Evolutionary conservation across 345 rosid species (phyloP).

Genomic region (Stellera chamaejasme): DNA sequence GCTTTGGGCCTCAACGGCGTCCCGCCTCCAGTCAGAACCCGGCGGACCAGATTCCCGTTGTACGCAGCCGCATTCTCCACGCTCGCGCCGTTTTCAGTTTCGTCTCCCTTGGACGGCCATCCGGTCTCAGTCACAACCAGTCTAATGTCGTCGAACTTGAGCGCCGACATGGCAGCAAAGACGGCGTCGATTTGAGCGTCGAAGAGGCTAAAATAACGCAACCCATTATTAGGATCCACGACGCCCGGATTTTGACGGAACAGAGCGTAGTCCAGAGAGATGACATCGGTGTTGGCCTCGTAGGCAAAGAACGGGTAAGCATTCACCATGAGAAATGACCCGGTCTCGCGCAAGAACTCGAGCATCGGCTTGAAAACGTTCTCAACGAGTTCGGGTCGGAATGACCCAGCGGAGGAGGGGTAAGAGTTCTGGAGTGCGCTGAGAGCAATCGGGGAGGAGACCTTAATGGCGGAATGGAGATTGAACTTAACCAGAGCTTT

Average conservation of each 20-base stretch:
- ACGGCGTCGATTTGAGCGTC: conserved; percentile 99
- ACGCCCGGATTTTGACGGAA: conserved; percentile 88
- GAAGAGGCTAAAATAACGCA: conserved; percentile 71
- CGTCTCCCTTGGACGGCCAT: conserved; percentile 92
- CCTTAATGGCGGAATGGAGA: conserved; percentile 55
- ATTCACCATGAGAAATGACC: conserved; percentile 84
- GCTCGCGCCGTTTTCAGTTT: conserved; percentile 67
- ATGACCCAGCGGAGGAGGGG: conserved; percentile 91
- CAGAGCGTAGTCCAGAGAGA: conserved; percentile 80
- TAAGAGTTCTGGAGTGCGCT: conserved; percentile 74
- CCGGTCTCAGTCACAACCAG: conserved; percentile 88
- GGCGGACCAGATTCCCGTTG: conserved; percentile 80
- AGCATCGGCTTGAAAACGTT: conserved; percentile 74
- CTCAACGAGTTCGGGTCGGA: conserved; percentile 66
- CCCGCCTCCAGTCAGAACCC: conserved; percentile 78
- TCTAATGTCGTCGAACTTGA: conserved; percentile 63
- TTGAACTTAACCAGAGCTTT: conserved; percentile 50
- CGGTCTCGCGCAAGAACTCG: conserved; percentile 80
- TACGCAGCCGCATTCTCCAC: conserved; percentile 69
- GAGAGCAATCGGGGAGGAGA: conserved; percentile 84
- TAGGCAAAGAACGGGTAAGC: conserved; percentile 92
- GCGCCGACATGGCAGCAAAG: conserved; percentile 72
- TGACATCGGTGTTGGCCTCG: conserved; percentile 88
- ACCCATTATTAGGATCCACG: conserved; percentile 75
- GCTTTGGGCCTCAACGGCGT: conserved; percentile 77